Evolutionary conservation across 31 red algal genomes (phyloP).

Genomic region (Odonthalia washingtoniensis): DNA sequence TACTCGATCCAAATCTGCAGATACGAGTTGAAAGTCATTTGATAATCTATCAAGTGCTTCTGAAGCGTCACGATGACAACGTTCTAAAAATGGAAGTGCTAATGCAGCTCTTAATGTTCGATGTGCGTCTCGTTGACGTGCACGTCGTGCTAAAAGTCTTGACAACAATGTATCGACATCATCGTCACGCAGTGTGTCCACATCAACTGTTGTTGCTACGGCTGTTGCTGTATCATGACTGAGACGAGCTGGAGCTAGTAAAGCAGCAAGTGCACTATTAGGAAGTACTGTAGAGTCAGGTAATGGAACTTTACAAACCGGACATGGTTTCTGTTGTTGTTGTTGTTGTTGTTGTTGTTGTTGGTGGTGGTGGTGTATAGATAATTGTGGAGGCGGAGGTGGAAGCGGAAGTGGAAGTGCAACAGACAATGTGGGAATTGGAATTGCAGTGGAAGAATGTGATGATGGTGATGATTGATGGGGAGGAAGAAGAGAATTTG

Average conservation of each 20-base stretch:
- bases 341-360: neutral
- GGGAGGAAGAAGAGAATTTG: too few relatives aligned
- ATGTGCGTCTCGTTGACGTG: neutral
- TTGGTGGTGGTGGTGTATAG: too few relatives aligned
- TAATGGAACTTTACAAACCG: constrained; percentile 9
- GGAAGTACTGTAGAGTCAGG: neutral
- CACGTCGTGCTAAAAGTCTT: constrained; percentile 23
- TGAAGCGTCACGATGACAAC: neutral
- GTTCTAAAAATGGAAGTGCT: constrained; percentile 35
- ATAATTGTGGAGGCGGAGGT: too few relatives aligned
- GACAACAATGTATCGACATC: constrained; percentile 39
- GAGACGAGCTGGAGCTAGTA: neutral
- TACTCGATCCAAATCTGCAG: neutral
- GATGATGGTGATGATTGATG: too few relatives aligned
- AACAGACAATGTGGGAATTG: too few relatives aligned
- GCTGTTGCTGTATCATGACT: neutral
- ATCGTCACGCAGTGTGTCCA: constrained; percentile 24
- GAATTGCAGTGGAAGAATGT: too few relatives aligned
- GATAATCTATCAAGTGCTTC: neutral
- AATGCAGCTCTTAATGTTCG: neutral
- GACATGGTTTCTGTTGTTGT: neutral
- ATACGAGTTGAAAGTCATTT: neutral
- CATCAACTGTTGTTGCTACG: neutral
- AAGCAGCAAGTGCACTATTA: constrained; percentile 7
- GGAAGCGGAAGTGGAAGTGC: too few relatives aligned